Base-by-base conservation (phyloP, 2,329 filamentous ascomycete species). In the Onygenales sp. region DNA sequence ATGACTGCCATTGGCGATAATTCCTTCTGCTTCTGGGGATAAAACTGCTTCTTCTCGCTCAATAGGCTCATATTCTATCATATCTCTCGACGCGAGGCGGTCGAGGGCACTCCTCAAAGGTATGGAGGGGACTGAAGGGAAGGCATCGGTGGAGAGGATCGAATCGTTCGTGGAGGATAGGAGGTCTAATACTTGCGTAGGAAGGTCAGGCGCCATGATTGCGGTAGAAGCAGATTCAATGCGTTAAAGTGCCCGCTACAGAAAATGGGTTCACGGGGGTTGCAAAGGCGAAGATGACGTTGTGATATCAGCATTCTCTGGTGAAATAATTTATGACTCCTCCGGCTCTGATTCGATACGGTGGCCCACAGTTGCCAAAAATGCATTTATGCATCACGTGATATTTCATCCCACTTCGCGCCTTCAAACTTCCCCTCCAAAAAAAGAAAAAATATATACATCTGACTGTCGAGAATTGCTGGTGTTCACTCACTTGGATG, bases 61-160 rank as follows among this genome's bases (percentile, higher is more conserved):
- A 57, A 89, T 79, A 46, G 87, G 86, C 63, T 94, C 83, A 72
- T 95, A 96, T 60, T 80, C 77, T 58, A 97, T 78, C 89, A 96
- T 96, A 50, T 84, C 85, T 62, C 92, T 82, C 55, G 89, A 93
- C 33, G 78, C 80, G 51, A 98, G 80, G 61, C 90, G 83, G 74
- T 97, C 93, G 59, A 97, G 79, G 33, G 89, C 88, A 58, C 87
- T 86, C 76, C 96, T 97, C 66, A 96, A 75, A 55, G 82, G 80
- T 57, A 79, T 76, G 64, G 85, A 86, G 64, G 82, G 76, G 63
- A 77, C 72, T 61, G 78, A 69, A 60, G 87, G 83, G 74, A 91
- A 91, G 64, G 78, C 78, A 63, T 88, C 81, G 64, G 76, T 76
- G 51, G 87, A 88, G 62, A 85, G 73, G 60, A 91, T 74, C 45